Percentiles rank a stretch among this genome's conserved stretches.
These are phyloP conservation scores for Xylariaceae sp. DNA, from an alignment of 2,329 filamentous ascomycete genomes.

Conservation along the genomic window DNA sequence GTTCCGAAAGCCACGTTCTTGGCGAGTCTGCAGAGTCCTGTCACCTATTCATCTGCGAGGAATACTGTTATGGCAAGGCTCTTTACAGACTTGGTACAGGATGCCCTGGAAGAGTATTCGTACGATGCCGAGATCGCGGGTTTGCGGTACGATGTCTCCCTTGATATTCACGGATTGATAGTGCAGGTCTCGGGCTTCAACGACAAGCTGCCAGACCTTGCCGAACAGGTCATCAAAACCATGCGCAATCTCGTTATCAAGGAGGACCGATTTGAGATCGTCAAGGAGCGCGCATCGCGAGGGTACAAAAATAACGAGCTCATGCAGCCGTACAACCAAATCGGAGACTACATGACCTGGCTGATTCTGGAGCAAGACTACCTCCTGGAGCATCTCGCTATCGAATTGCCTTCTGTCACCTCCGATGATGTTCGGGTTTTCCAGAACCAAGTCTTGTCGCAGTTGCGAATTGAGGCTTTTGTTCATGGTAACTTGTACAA, in stretches of 20 bases:
- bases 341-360: constrained; percentile 76
- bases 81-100: constrained; percentile 79
- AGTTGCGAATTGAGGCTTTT: constrained; percentile 82
- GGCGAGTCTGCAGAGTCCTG: constrained; percentile 71
- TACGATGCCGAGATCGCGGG: constrained; percentile 95
- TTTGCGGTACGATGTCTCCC: constrained; percentile 71
- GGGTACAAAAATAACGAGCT: constrained; percentile 82
- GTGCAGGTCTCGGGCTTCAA: constrained; percentile 87
- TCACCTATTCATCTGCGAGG: constrained; percentile 73
- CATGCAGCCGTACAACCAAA: constrained; percentile 82
- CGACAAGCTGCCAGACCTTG: constrained; percentile 84
- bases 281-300: constrained; percentile 77
- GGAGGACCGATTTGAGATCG: constrained; percentile 82
- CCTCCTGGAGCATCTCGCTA: constrained; percentile 72
- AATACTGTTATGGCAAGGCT: constrained; percentile 73
- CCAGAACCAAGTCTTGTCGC: constrained; percentile 71
- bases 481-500: constrained; percentile 92
- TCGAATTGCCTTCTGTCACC: constrained; percentile 70
- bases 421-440: constrained; percentile 70
- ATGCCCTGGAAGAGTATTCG: constrained; percentile 85
- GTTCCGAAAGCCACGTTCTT: constrained; percentile 89
- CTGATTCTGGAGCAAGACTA: constrained; percentile 71
- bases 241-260: constrained; percentile 80
- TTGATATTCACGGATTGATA: constrained; percentile 67
- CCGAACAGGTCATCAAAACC: constrained; percentile 81